These are phyloP conservation scores for Centella asiatica DNA, from an alignment of 129 eudicot genomes.

Conservation along the genomic window DNA sequence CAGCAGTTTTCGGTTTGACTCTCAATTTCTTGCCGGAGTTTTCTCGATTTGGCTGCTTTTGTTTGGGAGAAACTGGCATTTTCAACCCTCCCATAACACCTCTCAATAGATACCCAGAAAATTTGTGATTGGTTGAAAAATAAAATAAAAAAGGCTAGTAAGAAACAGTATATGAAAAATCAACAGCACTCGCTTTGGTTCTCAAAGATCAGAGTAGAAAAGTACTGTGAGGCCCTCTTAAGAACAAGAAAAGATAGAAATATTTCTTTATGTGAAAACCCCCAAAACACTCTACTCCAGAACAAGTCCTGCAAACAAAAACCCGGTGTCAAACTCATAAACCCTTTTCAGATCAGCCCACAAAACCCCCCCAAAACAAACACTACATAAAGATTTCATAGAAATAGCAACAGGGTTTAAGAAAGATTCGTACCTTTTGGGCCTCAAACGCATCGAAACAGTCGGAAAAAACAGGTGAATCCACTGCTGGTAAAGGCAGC, in stretches of 20 bases:
- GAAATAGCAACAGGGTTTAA: background rate
- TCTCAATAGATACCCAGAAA: conserved; percentile 19
- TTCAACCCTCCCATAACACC: conserved; percentile 12
- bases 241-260: conserved; percentile 55
- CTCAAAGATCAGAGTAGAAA: conserved; percentile 4
- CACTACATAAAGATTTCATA: background rate
- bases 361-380: background rate
- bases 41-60: background rate
- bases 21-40: background rate
- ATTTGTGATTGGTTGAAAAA: background rate
- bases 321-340: background rate
- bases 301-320: conserved; percentile 75
- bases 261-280: conserved; percentile 79
- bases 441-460: conserved; percentile 99
- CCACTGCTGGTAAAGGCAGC: conserved; percentile 69
- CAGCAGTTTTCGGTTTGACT: background rate
- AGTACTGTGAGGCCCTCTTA: conserved; percentile 70
- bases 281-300: conserved; percentile 94
- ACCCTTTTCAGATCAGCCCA: conserved; percentile 18
- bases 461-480: conserved; percentile 32
- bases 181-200: background rate
- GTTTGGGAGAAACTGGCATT: conserved; percentile 28
- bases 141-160: conserved; percentile 4
- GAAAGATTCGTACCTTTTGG: conserved; percentile 50
- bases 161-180: conserved; percentile 2